Evolutionary conservation across 768 basidiomycete species (phyloP), one percentile per base, ranked within the genome.

Genomic region (Trametes maxima): DNA sequence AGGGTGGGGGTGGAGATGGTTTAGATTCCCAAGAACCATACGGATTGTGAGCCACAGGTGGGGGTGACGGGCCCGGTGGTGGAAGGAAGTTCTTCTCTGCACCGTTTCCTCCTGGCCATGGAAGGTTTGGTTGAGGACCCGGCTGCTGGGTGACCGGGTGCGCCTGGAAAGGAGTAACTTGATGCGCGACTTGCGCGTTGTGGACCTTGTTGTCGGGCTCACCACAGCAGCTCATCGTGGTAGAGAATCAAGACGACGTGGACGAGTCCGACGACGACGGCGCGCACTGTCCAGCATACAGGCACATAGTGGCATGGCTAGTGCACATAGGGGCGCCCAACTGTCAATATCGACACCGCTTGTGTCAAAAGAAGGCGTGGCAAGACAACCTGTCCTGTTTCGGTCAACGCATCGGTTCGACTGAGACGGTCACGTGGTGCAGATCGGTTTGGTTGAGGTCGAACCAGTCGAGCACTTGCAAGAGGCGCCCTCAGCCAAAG

Each of bases 171-270:
- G 69, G 65, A 1, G 58, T 53, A 24, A 59, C 60, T 22, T 76
- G 72, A 72, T 79, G 78, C 53, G 74, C 66, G 57, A 71, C 70
- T 49, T 75, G 66, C 54, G 71, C 63, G 57, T 75, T 69, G 42
- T 67, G 63, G 42, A 16, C 45, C 28, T 70, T 67, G 37, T 70
- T 68, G 35, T 64, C 69, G 10, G 80, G 65, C 49, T 82, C 79
- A n/a, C 87, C 87, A 70, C 89, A 92, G 68, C 90, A 90, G 64
- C 83, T 79, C 86, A 88, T 89, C 65, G 65, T 75, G 66, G 62
- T 39, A 35, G 19, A 40, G 16, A 57, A 24, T 21, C 19, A 44
- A 58, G 57, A 11, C 35, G 40, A 10, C 28, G 35, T 5, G 7
- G 21, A 40, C 49, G 48, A 39, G 49, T 44, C 39, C 33, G 33